Base-by-base conservation (phyloP, 208 protist genomes). In the Leishmania tarentolae region DNA sequence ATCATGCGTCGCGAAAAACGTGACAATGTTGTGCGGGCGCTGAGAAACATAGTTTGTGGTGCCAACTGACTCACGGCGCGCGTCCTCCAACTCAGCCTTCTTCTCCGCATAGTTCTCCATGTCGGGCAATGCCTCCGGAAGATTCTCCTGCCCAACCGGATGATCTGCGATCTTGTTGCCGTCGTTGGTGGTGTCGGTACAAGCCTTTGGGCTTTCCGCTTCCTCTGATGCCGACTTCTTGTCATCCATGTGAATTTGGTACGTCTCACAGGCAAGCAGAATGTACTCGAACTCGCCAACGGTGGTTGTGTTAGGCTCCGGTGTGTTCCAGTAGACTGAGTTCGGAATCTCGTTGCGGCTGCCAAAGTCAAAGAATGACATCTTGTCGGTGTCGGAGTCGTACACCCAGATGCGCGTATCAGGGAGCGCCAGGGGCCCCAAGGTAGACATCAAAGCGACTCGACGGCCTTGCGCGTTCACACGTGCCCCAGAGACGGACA, bases 351-450 rank as follows among this genome's bases (percentile, higher is more conserved):
- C 92, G 11, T 90, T 89, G 28, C 90, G 88, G 8, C 63, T 56
- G 21, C 90, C 78, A 81, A 98, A 98, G 83, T 98, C 95, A 80
- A 92, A 96, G 82, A 68, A 91, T 24, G 80, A 88, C 61, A 94
- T 89, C 71, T 93, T 90, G 81, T 98, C 95, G 4, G 88, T 97
- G 86, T 98, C 95, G n/a, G 87, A 87, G 87, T 98, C 92, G 84
- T 95, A 98, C 28, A 98, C 92, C 93, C 93, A 98, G 59, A 98
- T 88, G 52, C 92, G 93, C 73, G 90, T 93, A 80, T 98, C 95
- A 11, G 88, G 87, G 56, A 83, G 61, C 13, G 86, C 86, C 13
- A 90, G 71, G 21, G 83, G 53, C 17, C 87, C 85, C 4, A 88
- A 83, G 77, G 86, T 88, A 3, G 92, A 92, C 94, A 97, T 95